phyloP scores from a whole-genome alignment of 1,139 yeast genomes.

The Zygoascus sp. region DNA sequence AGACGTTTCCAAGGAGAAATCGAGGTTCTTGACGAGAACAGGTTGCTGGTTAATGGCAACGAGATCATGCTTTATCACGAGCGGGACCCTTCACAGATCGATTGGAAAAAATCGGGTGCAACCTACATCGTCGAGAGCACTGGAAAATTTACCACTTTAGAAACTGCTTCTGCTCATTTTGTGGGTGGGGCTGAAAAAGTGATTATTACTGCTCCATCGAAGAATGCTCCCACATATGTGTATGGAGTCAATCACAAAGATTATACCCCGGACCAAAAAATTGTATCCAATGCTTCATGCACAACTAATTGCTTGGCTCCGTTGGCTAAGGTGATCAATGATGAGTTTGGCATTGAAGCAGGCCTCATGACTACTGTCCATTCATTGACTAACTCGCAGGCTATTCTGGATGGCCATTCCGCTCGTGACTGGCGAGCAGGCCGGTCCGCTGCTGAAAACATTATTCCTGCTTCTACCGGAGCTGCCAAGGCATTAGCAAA shows the following conservation, averaged over 20 bases:
- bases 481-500: constrained; percentile 91
- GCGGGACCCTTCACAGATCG: constrained; percentile 71
- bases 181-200: constrained; percentile 87
- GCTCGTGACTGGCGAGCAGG: constrained; percentile 96
- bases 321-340: constrained; percentile 76
- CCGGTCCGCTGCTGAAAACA: constrained; percentile 84
- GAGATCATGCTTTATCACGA: constrained; percentile 65
- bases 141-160: constrained; percentile 77
- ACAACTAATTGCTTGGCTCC: constrained; percentile 89
- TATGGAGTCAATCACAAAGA: constrained; percentile 73
- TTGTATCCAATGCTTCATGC: constrained; percentile 81
- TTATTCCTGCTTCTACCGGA: constrained; percentile 85
- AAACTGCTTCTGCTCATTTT: constrained; percentile 74
- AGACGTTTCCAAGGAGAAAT: constrained; percentile 70
- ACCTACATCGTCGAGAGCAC: constrained; percentile 81
- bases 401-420: constrained; percentile 88
- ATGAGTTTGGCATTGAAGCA: constrained; percentile 73
- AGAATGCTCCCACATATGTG: constrained; percentile 86
- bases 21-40: constrained; percentile 47
- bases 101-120: constrained; percentile 74
- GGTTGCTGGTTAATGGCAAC: constrained; percentile 60
- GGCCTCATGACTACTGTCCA: constrained; percentile 88
- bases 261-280: constrained; percentile 63
- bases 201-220: constrained; percentile 80
- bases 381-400: constrained; percentile 85